Evolutionary conservation across 2,329 filamentous ascomycete genomes (phyloP), one percentile per base, ranked within the genome.

Genomic region (Claviceps sp.): DNA sequence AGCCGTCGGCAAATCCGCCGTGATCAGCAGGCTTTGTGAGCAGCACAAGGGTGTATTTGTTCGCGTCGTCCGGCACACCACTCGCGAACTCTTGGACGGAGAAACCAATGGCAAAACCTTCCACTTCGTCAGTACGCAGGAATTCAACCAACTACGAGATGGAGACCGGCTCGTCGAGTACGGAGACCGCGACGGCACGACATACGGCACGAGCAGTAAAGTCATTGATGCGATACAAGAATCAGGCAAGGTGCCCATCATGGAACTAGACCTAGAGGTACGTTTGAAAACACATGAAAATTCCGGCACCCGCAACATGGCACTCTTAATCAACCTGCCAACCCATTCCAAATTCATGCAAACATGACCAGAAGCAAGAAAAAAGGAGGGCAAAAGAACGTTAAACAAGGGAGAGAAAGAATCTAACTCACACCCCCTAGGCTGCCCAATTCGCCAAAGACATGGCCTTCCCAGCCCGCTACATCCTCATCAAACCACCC

Each of bases 31-130:
- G 56, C 74, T 93, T 16, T 69, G 85, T 57, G 76, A 80, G 30
- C 75, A 77, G 52, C 79, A 81, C 62, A 79, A 78, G 6, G 77
- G 79, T 50, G 79, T 80, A 20, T 88, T 91, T 60, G 81, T 76
- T 20, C 69, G 67, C 47, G 77, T 80, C 9, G 65, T 74, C 14
- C 71, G 70, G 13, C 77, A 83, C 59, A 79, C 79, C 3, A 80
- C 76, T 3, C 70, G 78, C 16, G 64, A 67, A 26, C 68, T 74
- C 2, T 61, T 61, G 8, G 73, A 76, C 16, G 74, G 72, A 5
- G 79, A 82, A 59, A 61, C 67, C n/a, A 65, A 72, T 40, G 77
- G 76, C 37, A 66, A 71, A 52, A 67, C 73, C 50, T 81, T 74
- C 57, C 70, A 77, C 55, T 81, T 81, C 53, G 78, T 86, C 43